Evolutionary conservation across 805 yeast genomes (phyloP).

Genomic region (Myxozyma lipomycoides): DNA sequence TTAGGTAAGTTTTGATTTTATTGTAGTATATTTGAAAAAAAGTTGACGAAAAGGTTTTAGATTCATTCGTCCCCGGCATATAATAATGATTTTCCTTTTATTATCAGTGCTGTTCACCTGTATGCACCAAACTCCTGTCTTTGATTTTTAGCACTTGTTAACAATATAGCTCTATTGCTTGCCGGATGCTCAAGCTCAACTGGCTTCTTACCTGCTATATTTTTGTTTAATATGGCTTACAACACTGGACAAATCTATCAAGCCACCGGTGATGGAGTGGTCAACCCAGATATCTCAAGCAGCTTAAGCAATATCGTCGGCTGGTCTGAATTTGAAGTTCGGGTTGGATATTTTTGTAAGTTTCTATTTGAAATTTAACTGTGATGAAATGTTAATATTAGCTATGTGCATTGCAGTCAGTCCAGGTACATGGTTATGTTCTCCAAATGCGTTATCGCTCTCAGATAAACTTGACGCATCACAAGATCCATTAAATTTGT

Average conservation of each 20-base stretch:
- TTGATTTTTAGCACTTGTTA: neutral
- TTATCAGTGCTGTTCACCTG: conserved; percentile 10
- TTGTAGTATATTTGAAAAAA: no score
- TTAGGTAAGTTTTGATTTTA: neutral
- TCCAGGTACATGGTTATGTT: conserved; percentile 21
- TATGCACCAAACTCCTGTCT: neutral
- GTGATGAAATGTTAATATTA: conserved; percentile 1
- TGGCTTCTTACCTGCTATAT: conserved; percentile 14
- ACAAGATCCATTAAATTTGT: conserved; percentile 23
- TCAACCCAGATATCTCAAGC: conserved; percentile 9
- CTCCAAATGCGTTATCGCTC: conserved; percentile 19
- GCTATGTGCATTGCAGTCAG: conserved; percentile 8
- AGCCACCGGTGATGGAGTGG: conserved; percentile 8
- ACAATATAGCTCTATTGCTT: conserved; percentile 16
- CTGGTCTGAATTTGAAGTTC: conserved; percentile 11
- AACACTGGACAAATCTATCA: conserved; percentile 21
- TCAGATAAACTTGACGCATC: conserved; percentile 3
- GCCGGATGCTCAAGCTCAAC: conserved; percentile 25
- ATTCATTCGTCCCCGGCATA: conserved; percentile 24
- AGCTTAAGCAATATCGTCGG: conserved; percentile 17
- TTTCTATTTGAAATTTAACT: no score
- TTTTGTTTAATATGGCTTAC: conserved; percentile 20
- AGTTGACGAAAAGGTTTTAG: conserved; percentile 10
- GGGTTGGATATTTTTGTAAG: conserved; percentile 25
- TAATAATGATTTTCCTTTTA: conserved; percentile 16